Evolutionary conservation across 768 basidiomycete genomes (phyloP).

Genomic region (Phylloporus rhodoxanthus): DNA sequence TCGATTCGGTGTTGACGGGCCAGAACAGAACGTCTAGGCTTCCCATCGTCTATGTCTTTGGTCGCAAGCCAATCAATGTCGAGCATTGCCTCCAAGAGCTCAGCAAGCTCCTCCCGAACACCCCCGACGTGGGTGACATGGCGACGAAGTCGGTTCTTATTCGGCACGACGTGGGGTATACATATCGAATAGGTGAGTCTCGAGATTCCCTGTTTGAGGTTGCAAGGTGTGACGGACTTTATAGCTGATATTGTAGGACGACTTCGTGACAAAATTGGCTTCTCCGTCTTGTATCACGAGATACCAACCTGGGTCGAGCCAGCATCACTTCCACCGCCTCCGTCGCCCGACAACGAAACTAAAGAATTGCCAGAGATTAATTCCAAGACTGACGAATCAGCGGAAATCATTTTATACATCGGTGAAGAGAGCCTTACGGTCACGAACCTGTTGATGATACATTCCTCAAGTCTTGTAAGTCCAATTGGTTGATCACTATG

Average conservation of each 20-base stretch:
- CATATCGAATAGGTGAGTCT: constrained; percentile 55
- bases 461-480: constrained; percentile 58
- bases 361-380: background rate
- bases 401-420: constrained; percentile 46
- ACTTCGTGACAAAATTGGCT: constrained; percentile 21
- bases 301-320: constrained; percentile 28
- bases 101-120: constrained; percentile 27
- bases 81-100: constrained; percentile 44
- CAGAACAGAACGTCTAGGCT: constrained; percentile 69
- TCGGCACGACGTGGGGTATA: constrained; percentile 73
- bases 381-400: background rate
- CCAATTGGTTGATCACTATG: background rate
- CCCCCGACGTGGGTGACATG: background rate
- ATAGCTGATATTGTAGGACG: constrained; percentile 16
- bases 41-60: constrained; percentile 89
- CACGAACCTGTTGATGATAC: constrained; percentile 82
- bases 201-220: background rate
- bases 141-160: constrained; percentile 42
- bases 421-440: constrained; percentile 77
- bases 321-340: background rate
- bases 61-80: constrained; percentile 60
- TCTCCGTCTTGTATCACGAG: constrained; percentile 34
- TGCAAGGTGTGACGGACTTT: background rate
- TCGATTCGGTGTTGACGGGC: background rate
- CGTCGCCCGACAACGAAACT: background rate